A percentile compares a stretch with the other conserved stretches of the same genome.
Evolutionary conservation across 345 rosid genomes (phyloP).

Genomic region (Syzygium oleosum): DNA sequence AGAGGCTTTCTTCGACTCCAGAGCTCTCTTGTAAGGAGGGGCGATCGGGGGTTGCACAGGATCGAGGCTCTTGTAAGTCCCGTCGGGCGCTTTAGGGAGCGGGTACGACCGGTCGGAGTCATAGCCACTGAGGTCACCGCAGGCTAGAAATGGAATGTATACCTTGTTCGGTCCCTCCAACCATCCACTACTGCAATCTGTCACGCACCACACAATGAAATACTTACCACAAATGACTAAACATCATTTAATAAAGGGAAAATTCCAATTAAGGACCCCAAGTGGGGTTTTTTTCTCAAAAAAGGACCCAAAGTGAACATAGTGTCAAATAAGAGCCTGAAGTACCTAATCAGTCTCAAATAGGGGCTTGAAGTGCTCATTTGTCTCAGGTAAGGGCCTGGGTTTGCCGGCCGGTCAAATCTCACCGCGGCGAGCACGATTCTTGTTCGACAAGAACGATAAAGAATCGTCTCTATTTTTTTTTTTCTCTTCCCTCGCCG

Average conservation of each 20-base stretch:
- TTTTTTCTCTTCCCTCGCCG: too few species aligned
- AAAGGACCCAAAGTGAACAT: too few species aligned
- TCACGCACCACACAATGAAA: background rate
- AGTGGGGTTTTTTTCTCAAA: too few species aligned
- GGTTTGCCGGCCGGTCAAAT: too few species aligned
- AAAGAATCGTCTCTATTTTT: too few species aligned
- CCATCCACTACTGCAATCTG: constrained; percentile 94
- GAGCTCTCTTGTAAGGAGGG: constrained; percentile 86
- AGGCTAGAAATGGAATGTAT: constrained; percentile 84
- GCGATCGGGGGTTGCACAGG: constrained; percentile 93
- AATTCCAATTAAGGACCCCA: too few species aligned
- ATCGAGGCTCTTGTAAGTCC: constrained; percentile 72
- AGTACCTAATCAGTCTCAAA: too few species aligned
- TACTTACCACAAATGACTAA: background rate
- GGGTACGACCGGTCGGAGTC: constrained; percentile 96
- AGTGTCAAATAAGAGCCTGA: too few species aligned
- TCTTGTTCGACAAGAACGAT: too few species aligned
- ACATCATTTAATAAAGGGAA: background rate
- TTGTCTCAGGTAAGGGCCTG: too few species aligned
- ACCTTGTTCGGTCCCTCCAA: constrained; percentile 91
- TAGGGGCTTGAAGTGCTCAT: too few species aligned
- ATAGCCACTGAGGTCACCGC: constrained; percentile 81
- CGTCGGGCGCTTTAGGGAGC: constrained; percentile 63
- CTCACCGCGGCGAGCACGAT: too few species aligned
- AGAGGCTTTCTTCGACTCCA: constrained; percentile 86